Base-by-base conservation (phyloP, 2,329 filamentous ascomycete species). In the Colletotrichum tabaci region DNA sequence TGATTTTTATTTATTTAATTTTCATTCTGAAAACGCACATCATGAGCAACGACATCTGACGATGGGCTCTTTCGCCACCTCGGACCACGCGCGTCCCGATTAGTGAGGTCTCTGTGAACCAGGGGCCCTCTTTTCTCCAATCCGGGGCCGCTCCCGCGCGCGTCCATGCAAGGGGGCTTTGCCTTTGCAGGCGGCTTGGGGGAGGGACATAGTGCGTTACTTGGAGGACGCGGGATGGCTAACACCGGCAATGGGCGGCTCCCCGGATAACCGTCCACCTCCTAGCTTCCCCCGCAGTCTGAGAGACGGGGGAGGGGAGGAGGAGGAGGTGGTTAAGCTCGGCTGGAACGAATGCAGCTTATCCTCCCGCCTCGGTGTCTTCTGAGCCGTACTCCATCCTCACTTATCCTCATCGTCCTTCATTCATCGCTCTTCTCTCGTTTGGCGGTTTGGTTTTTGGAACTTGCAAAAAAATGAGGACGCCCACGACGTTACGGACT, bases 231-330 rank as follows among this genome's bases (percentile, higher is more conserved):
- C 77, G 74, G 75, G 23, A 58, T 77, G 75, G 77, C 73, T 75
- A 76, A 67, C 67, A 66, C 72, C 79, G 80, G 80, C 80, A 82
- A 82, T 81, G 80, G 75, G 74, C 80, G 80, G 80, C 80, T 80
- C 75, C 74, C 74, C 74, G 75, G 75, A 67, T 76, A 70, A 72
- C 72, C 49, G 52, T 46, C 52, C 52, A 55, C 52, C 30, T 38
- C 52, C 46, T 7, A 23, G 5, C 15, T 16, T 50, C 56, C 66
- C 60, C 64, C 56, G 67, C 61, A 58, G 18, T 58, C 49, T 42
- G 52, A 50, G 64, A 52, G 67, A 44, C 61, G 57, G 55, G 55
- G 40, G 30, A 44, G 47, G 40, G 53, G 40, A 30, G 52, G 23
- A 61, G 55, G 38, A 38, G 30, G 26, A n/a, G 61, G 30, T 13